phyloP scores from a whole-genome alignment of 2,329 filamentous ascomycete species.

The Pseudocercospora pini-densiflorae region DNA sequence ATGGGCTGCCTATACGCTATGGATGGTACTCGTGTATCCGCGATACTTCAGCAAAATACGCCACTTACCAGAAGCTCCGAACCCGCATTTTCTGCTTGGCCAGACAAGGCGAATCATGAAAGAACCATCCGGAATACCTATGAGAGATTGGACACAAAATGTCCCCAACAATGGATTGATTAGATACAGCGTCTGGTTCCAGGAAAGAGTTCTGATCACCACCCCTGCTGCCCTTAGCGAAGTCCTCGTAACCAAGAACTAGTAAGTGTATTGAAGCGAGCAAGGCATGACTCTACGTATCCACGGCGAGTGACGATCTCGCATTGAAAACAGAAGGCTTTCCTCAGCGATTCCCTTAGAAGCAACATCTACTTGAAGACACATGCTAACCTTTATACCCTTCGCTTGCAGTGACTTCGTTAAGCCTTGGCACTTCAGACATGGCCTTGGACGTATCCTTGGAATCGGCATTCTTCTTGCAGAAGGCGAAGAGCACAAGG shows the following conservation, averaged over 20 bases:
- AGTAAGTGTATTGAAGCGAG: constrained; percentile 27
- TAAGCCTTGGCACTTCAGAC: constrained; percentile 52
- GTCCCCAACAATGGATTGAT: constrained; percentile 62
- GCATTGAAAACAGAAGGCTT: not conserved
- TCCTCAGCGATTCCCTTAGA: not conserved
- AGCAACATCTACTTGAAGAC: not conserved
- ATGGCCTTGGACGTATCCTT: constrained; percentile 65
- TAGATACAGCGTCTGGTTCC: constrained; percentile 54
- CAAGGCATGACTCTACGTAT: not conserved
- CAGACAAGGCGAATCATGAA: constrained; percentile 49
- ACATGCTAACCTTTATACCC: not conserved
- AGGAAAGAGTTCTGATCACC: constrained; percentile 51
- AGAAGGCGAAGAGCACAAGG: constrained; percentile 89
- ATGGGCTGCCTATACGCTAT: constrained; percentile 44
- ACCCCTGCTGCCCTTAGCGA: constrained; percentile 54
- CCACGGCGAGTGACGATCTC: not conserved
- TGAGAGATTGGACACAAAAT: constrained; percentile 56
- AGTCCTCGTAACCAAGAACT: constrained; percentile 55
- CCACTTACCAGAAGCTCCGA: constrained; percentile 52
- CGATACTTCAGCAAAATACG: constrained; percentile 62
- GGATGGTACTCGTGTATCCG: constrained; percentile 60
- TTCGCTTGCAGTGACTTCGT: constrained; percentile 46
- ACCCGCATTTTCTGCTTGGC: constrained; percentile 44
- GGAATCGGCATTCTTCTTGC: constrained; percentile 76
- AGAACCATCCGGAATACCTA: constrained; percentile 50